A percentile compares a stretch with the other conserved stretches of the same genome.
Conservation (phyloP, 2,329 filamentous ascomycete genomes). For the Chaetomium olivaceum region DNA sequence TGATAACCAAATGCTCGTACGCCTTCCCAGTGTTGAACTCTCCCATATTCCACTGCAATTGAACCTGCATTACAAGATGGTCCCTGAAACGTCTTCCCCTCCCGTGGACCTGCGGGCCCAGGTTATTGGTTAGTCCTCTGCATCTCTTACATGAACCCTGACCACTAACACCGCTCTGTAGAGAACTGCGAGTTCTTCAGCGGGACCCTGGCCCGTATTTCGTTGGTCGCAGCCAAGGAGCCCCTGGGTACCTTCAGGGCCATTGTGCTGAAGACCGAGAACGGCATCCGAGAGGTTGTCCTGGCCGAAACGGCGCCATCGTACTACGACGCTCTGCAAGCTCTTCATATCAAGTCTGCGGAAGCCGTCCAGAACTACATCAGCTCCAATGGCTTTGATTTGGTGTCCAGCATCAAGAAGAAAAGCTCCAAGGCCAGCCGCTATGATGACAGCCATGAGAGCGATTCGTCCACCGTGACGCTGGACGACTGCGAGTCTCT, state of each 20-base stretch:
- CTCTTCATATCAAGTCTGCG: slow-evolving; percentile 44
- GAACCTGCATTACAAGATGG: slow-evolving; percentile 19
- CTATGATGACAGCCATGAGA: slow-evolving; percentile 22
- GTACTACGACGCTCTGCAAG: slow-evolving; percentile 39
- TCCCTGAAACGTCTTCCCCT: slow-evolving; percentile 12
- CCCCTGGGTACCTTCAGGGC: slow-evolving; percentile 33
- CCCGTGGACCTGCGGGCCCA: slow-evolving; percentile 23
- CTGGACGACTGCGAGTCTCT: slow-evolving; percentile 27
- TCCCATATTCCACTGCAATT: slow-evolving; percentile 7
- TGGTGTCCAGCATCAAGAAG: slow-evolving; percentile 23
- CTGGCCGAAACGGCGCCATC: slow-evolving; percentile 39
- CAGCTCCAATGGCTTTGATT: slow-evolving; percentile 39
- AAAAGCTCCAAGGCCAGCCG: background rate
- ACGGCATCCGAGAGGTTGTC: slow-evolving; percentile 34
- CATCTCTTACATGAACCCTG: slow-evolving; percentile 5
- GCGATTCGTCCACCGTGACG: slow-evolving; percentile 28
- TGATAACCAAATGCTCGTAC: slow-evolving; percentile 27
- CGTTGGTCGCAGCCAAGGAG: slow-evolving; percentile 35
- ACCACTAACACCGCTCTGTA: slow-evolving; percentile 23
- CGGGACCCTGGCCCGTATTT: slow-evolving; percentile 23
- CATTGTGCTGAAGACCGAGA: slow-evolving; percentile 30
- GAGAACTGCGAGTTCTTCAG: slow-evolving; percentile 38
- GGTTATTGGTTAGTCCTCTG: slow-evolving; percentile 28
- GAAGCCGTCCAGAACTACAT: slow-evolving; percentile 41
- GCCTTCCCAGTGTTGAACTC: slow-evolving; percentile 15